A percentile compares a stretch with the other conserved stretches of the same genome.
phyloP scores from a whole-genome alignment of 2,329 filamentous ascomycete genomes.

The Endocalyx cinctus region DNA sequence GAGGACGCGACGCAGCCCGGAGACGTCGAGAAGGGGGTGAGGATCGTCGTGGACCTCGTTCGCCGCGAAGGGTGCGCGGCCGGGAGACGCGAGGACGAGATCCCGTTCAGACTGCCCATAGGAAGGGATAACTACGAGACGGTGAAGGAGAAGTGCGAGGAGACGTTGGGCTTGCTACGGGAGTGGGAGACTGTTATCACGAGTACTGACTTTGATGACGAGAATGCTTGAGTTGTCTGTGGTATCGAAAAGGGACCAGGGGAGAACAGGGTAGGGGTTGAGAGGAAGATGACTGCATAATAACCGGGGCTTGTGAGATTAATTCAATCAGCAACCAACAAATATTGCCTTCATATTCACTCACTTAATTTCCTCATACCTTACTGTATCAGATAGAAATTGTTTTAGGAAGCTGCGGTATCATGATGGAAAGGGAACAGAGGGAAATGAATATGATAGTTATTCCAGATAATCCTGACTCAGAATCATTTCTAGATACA shows the following conservation, averaged over 20 bases:
- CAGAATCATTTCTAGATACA: too few relatives aligned
- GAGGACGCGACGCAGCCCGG: conserved; percentile 12
- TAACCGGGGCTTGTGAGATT: too few relatives aligned
- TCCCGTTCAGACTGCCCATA: neutral
- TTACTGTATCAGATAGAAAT: too few relatives aligned
- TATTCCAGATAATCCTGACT: too few relatives aligned
- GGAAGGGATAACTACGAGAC: neutral
- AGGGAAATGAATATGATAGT: too few relatives aligned
- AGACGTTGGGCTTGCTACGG: neutral
- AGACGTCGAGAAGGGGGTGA: conserved; percentile 10
- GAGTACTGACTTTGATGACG: neutral
- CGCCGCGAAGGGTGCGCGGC: neutral
- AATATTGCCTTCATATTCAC: too few relatives aligned
- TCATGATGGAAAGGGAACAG: too few relatives aligned
- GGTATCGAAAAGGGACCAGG: neutral
- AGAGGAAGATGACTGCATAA: neutral
- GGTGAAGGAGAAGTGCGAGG: neutral
- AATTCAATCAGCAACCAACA: too few relatives aligned
- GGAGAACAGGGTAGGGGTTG: neutral
- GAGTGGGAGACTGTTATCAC: neutral
- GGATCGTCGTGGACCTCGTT: conserved; percentile 14
- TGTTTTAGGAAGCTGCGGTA: too few relatives aligned
- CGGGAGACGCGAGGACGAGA: too few relatives aligned
- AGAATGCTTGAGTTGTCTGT: neutral
- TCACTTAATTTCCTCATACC: too few relatives aligned